A percentile compares a stretch with the other conserved stretches of the same genome.
Conservation (phyloP, 2,329 filamentous ascomycete species). For the Fusarium mangiferae region DNA sequence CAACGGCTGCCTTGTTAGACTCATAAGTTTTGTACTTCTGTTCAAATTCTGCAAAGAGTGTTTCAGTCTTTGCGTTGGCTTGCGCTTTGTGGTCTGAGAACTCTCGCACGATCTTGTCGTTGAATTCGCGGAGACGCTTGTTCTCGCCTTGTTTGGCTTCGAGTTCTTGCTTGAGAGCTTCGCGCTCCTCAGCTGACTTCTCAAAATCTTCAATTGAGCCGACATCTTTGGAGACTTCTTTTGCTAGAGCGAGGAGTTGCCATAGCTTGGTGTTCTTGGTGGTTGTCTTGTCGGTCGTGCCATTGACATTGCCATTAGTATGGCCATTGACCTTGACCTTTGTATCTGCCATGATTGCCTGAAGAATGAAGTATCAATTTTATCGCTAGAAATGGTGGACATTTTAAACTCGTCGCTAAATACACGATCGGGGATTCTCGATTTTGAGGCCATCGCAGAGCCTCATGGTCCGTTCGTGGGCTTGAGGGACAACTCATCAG, state of each 20-base stretch:
- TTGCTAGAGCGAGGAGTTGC: constrained; percentile 43
- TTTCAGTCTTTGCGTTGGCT: constrained; percentile 34
- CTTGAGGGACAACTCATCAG: constrained; percentile 43
- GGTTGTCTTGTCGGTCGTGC: constrained; percentile 32
- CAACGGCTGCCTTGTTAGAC: constrained; percentile 38
- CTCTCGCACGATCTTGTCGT: constrained; percentile 40
- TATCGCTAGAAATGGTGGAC: constrained; percentile 22
- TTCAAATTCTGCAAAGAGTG: constrained; percentile 39
- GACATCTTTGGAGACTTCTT: constrained; percentile 43
- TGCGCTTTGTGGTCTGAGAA: constrained; percentile 37
- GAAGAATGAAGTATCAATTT: constrained; percentile 22
- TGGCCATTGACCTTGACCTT: constrained; percentile 43
- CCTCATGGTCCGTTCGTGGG: constrained; percentile 35
- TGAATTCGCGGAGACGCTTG: constrained; percentile 41
- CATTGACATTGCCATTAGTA: constrained; percentile 29
- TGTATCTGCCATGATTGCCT: constrained; percentile 42
- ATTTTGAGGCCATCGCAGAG: constrained; percentile 36
- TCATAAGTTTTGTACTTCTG: constrained; percentile 42
- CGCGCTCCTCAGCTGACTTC: constrained; percentile 34
- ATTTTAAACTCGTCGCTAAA: constrained; percentile 36
- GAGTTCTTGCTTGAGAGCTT: constrained; percentile 39
- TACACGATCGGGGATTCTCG: constrained; percentile 10
- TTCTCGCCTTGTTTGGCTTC: constrained; percentile 38
- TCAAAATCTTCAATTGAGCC: constrained; percentile 44
- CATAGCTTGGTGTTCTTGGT: constrained; percentile 40